Conservation (phyloP, 306 rosid species). For the Chamaecrista fasciculata region DNA sequence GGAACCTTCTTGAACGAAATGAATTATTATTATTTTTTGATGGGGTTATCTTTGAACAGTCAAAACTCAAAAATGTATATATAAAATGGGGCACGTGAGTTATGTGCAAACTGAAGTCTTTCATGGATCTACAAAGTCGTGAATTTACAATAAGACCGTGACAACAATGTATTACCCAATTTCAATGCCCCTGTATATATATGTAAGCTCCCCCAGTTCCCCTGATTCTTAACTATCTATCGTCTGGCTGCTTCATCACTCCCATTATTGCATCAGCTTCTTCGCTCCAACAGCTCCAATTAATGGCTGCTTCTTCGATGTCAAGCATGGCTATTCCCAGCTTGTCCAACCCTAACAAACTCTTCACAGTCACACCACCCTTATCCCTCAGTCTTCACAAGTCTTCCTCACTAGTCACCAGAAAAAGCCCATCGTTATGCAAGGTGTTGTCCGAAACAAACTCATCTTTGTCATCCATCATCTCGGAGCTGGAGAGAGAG, state of each 20-base stretch:
- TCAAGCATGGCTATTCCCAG: conserved; percentile 29
- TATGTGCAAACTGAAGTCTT: neutral
- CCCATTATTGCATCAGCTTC: no score
- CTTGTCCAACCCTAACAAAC: conserved; percentile 15
- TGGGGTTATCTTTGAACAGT: no score
- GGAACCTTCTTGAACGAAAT: neutral
- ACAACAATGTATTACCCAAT: neutral
- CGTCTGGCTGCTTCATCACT: no score
- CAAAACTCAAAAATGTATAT: neutral
- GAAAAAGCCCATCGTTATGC: neutral
- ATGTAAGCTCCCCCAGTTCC: neutral
- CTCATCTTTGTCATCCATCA: conserved; percentile 28
- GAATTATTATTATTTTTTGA: neutral
- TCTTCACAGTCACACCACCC: neutral
- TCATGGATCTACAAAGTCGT: neutral
- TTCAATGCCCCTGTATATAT: neutral
- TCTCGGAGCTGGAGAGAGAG: conserved; percentile 29
- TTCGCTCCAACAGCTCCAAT: neutral
- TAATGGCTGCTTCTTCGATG: conserved; percentile 47
- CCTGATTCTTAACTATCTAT: no score
- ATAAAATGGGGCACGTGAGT: neutral
- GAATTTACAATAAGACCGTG: neutral
- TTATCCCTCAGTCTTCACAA: neutral
- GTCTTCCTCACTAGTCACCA: neutral
- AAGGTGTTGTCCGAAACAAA: conserved; percentile 25